These are phyloP conservation scores for Pleurotus tuoliensis DNA, from an alignment of 768 basidiomycete genomes.

Conservation along the genomic window DNA sequence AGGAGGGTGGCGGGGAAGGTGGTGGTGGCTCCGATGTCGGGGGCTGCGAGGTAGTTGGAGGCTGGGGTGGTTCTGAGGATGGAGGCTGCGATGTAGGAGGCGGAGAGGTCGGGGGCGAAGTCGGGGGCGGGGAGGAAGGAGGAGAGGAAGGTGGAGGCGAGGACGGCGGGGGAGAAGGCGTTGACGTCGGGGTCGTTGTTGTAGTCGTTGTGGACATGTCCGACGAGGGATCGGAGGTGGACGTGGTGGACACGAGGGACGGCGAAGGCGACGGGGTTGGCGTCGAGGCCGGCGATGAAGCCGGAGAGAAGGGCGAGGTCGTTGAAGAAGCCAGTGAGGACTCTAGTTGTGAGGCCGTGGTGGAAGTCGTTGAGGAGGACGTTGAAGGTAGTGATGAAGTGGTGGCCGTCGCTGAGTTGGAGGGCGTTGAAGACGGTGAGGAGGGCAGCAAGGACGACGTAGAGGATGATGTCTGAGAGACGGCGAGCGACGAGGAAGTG, in stretches of 20 bases:
- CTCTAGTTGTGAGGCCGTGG: conserved; percentile 21
- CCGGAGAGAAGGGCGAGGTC: conserved; percentile 8
- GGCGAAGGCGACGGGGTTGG: conserved; percentile 13
- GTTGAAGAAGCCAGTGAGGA: conserved; percentile 45
- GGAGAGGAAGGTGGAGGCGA: conserved; percentile 10
- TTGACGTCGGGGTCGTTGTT: neutral
- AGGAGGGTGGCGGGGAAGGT: conserved; percentile 5
- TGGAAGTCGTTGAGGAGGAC: conserved; percentile 47
- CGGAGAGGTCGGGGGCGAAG: conserved; percentile 17
- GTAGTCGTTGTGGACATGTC: neutral
- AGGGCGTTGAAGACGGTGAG: conserved; percentile 28
- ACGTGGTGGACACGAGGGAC: conserved; percentile 17
- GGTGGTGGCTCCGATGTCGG: neutral
- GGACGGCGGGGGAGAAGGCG: conserved; percentile 2
- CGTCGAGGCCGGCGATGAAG: conserved; percentile 13
- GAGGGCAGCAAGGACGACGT: conserved; percentile 24
- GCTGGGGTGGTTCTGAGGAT: neutral
- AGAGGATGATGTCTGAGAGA: neutral
- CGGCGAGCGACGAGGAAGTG: conserved; percentile 7
- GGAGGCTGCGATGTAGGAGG: conserved; percentile 14
- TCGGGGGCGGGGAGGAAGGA: conserved; percentile 12
- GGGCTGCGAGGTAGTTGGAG: neutral
- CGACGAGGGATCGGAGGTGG: conserved; percentile 12
- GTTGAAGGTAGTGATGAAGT: conserved; percentile 15
- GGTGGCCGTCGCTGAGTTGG: conserved; percentile 58